phyloP scores from a whole-genome alignment of 108 stramenopile species.

The Nitzschia sp. region DNA sequence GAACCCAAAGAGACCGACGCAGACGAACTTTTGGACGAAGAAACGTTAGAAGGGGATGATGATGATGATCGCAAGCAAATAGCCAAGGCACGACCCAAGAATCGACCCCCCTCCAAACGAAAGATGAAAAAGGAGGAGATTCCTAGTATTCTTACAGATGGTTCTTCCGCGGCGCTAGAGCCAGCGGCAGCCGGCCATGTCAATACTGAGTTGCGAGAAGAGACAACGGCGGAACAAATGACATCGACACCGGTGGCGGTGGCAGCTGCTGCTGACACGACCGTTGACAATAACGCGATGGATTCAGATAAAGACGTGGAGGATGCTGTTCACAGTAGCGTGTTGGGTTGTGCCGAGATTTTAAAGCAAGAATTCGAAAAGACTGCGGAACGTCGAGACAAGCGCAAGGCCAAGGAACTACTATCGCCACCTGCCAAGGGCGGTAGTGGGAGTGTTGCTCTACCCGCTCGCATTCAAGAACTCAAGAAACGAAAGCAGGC shows the following conservation, averaged over 20 bases:
- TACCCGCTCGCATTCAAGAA: background rate
- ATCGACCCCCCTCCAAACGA: background rate
- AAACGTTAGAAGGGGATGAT: too few species aligned
- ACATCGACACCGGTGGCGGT: background rate
- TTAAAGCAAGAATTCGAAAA: background rate
- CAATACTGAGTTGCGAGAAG: background rate
- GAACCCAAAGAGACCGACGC: background rate
- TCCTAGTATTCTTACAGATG: background rate
- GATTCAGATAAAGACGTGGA: background rate
- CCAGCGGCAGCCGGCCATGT: background rate
- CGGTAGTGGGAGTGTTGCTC: background rate
- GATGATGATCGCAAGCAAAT: background rate
- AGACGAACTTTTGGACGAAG: too few species aligned
- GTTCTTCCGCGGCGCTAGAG: background rate
- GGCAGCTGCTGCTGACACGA: too few species aligned
- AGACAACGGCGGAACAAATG: background rate
- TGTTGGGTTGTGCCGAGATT: background rate
- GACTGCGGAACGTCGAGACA: background rate
- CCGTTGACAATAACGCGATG: too few species aligned
- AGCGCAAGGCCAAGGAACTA: background rate
- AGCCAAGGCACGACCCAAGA: background rate
- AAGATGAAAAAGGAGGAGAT: background rate
- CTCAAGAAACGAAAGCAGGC: background rate
- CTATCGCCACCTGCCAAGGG: background rate
- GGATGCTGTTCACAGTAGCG: background rate